Evolutionary conservation across 2,329 filamentous ascomycete genomes (phyloP).

Genomic region (Canariomyces notabilis): DNA sequence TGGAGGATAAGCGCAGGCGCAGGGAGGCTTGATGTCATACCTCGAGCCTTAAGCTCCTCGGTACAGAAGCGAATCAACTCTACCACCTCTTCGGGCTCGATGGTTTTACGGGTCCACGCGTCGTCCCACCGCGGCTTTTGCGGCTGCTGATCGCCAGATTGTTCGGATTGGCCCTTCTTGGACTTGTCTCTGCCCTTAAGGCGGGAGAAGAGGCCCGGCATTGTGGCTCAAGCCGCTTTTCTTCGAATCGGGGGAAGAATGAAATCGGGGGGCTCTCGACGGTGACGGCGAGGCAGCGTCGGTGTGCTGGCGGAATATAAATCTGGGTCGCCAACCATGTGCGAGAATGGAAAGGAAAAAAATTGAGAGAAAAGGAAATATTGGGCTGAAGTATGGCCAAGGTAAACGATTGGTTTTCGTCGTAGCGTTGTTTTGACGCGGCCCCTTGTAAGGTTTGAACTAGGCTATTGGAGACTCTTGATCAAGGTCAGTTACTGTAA

Average conservation of each 20-base stretch:
- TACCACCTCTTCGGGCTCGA: slow-evolving; percentile 86
- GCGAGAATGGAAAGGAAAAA: slow-evolving; percentile 5
- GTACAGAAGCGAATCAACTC: slow-evolving; percentile 83
- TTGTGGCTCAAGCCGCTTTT: slow-evolving; percentile 29
- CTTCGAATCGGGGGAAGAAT: slow-evolving; percentile 15
- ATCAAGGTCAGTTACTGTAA: too few relatives aligned
- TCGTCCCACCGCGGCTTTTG: slow-evolving; percentile 79
- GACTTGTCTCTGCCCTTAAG: slow-evolving; percentile 73
- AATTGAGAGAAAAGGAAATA: slow-evolving; percentile 13
- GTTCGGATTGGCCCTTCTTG: slow-evolving; percentile 58
- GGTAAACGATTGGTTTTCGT: slow-evolving; percentile 10
- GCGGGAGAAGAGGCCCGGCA: slow-evolving; percentile 57
- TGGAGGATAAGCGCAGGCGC: slow-evolving; percentile 25
- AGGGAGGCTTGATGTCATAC: slow-evolving; percentile 49
- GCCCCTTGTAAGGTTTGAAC: slow-evolving; percentile 1
- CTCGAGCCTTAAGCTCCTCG: slow-evolving; percentile 87
- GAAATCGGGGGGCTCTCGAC: not conserved
- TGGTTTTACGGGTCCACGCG: slow-evolving; percentile 74
- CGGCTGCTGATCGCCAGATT: slow-evolving; percentile 48
- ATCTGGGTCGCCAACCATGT: slow-evolving; percentile 8
- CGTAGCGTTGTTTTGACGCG: slow-evolving; percentile 15
- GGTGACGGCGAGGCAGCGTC: slow-evolving; percentile 1
- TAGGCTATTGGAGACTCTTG: not conserved
- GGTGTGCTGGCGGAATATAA: slow-evolving; percentile 2
- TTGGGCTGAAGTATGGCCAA: slow-evolving; percentile 17